Percentiles rank a stretch among this genome's conserved stretches.
Conservation (phyloP, 306 rosid genomes). For the Castanea crenata region DNA sequence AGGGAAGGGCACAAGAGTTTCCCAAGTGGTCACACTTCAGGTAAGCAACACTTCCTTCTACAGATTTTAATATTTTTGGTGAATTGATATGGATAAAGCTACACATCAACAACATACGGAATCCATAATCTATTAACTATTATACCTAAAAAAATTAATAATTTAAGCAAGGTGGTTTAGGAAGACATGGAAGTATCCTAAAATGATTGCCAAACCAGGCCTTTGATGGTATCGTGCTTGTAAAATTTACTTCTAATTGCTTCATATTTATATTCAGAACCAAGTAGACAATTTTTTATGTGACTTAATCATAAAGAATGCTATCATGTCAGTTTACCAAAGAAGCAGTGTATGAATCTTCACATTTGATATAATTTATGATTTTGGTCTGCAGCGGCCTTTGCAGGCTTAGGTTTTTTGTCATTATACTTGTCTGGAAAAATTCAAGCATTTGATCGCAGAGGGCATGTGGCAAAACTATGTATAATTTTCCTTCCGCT, state of each 20-base stretch:
- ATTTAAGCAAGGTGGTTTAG: not conserved
- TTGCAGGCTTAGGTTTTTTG: conserved; percentile 87
- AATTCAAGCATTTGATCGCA: conserved; percentile 68
- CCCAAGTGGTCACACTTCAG: conserved; percentile 93
- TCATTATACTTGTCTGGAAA: conserved; percentile 79
- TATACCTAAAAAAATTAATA: not conserved
- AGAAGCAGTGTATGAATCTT: not conserved
- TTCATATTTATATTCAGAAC: not conserved
- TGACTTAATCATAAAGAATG: not conserved
- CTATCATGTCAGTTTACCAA: not conserved
- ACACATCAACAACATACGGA: not conserved
- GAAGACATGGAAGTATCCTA: not conserved
- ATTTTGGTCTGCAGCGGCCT: conserved; percentile 61
- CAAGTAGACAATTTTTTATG: not conserved
- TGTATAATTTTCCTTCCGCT: conserved; percentile 77
- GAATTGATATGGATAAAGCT: not conserved
- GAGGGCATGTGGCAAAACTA: conserved; percentile 78
- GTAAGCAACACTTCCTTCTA: conserved; percentile 45
- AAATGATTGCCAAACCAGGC: not conserved
- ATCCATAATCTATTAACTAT: not conserved
- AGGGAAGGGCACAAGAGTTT: conserved; percentile 97
- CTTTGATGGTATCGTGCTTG: too few relatives aligned
- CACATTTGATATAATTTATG: conserved; percentile 17
- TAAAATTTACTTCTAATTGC: too few relatives aligned
- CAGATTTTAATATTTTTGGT: not conserved